Conservation (phyloP, 768 basidiomycete genomes). For the Austroboletus festivus region DNA sequence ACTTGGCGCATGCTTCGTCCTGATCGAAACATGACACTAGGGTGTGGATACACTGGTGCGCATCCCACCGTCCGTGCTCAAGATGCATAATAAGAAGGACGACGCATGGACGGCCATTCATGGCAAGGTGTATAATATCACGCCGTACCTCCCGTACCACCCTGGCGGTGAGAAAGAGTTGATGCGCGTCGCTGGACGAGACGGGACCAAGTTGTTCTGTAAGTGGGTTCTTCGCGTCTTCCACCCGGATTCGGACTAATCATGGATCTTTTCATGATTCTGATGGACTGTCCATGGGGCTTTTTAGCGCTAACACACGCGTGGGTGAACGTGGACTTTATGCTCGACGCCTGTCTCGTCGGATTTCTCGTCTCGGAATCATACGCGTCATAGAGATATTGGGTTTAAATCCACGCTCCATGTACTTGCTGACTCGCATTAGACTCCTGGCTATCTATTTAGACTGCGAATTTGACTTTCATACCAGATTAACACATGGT, state of each 20-base stretch:
- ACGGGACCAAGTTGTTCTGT: slow-evolving; percentile 95
- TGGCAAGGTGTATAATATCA: slow-evolving; percentile 96
- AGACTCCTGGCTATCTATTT: too few species aligned
- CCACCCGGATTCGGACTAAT: background rate
- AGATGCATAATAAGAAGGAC: slow-evolving; percentile 73
- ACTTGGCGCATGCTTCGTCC: background rate
- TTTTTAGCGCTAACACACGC: slow-evolving; percentile 76
- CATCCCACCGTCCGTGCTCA: slow-evolving; percentile 73
- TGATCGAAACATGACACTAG: slow-evolving; percentile 34
- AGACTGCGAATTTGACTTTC: too few species aligned
- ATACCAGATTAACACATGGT: too few species aligned
- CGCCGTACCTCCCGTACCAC: slow-evolving; percentile 86
- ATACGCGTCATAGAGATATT: slow-evolving; percentile 33
- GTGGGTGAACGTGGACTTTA: slow-evolving; percentile 96
- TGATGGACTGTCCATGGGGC: background rate
- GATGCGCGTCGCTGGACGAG: slow-evolving; percentile 92
- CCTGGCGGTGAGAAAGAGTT: slow-evolving; percentile 94
- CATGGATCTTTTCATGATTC: background rate
- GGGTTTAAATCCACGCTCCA: background rate
- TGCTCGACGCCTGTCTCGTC: slow-evolving; percentile 91
- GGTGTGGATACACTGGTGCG: slow-evolving; percentile 67
- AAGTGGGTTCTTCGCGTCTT: slow-evolving; percentile 23
- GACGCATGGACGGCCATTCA: slow-evolving; percentile 94
- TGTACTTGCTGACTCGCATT: too few species aligned
- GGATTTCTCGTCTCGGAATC: slow-evolving; percentile 84